Conservation (phyloP, 129 eudicot genomes). For the Pseudognaphalium luteoalbum region DNA sequence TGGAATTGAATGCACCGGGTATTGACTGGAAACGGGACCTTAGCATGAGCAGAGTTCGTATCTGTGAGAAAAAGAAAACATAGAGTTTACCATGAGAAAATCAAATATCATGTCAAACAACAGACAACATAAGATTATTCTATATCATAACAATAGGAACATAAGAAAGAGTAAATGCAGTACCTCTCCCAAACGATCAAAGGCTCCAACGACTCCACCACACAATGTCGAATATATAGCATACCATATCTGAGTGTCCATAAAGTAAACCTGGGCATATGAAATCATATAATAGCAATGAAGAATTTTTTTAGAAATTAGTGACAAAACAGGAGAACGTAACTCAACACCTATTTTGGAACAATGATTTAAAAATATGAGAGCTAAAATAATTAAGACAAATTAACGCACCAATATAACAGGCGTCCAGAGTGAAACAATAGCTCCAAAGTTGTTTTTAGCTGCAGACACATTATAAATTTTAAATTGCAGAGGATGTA, state of each 20-base stretch:
- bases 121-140: not conserved
- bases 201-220: conserved; percentile 94
- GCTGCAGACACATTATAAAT: conserved; percentile 48
- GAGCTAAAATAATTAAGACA: conserved; percentile 12
- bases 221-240: conserved; percentile 79
- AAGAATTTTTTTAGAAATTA: conserved; percentile 3
- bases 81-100: conserved; percentile 2
- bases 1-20: conserved; percentile 91
- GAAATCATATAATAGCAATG: conserved; percentile 12
- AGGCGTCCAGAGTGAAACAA: conserved; percentile 84
- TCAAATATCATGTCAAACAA: not conserved
- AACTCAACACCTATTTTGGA: not conserved
- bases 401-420: conserved; percentile 62
- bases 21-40: conserved; percentile 88
- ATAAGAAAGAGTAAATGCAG: conserved; percentile 1
- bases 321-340: conserved; percentile 8
- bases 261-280: conserved; percentile 76
- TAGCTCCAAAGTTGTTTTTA: conserved; percentile 61
- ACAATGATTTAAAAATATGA: not conserved
- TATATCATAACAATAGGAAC: not conserved
- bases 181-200: conserved; percentile 99
- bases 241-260: conserved; percentile 98
- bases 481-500: conserved; percentile 7
- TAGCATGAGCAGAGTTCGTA: conserved; percentile 89
- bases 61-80: conserved; percentile 46